Evolutionary conservation across 345 rosid species (phyloP).

Genomic region (Erodium maritimum): DNA sequence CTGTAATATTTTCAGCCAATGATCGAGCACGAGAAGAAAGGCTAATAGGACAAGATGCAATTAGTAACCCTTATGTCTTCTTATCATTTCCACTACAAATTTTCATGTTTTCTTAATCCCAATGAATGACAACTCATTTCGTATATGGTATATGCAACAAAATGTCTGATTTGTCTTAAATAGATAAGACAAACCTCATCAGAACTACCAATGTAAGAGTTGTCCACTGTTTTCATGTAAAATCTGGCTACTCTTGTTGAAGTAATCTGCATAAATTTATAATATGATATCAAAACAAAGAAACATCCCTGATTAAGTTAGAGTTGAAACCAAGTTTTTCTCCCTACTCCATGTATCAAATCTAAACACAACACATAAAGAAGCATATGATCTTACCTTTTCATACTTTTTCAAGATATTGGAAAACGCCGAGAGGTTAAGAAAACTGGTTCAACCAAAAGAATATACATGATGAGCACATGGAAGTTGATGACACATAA

Average conservation of each 20-base stretch:
- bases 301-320: background rate
- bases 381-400: constrained; percentile 24
- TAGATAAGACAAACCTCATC: constrained; percentile 43
- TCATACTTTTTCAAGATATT: constrained; percentile 64
- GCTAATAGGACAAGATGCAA: no score
- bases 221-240: constrained; percentile 55
- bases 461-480: background rate
- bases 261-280: constrained; percentile 29
- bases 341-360: no score
- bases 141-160: background rate
- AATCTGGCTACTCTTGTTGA: constrained; percentile 47
- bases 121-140: background rate
- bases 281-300: background rate
- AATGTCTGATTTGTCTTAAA: background rate
- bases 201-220: constrained; percentile 49
- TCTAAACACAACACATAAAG: no score
- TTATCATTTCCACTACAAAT: background rate
- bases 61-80: background rate
- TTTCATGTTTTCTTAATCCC: no score
- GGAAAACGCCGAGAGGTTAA: constrained; percentile 68
- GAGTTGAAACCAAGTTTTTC: background rate
- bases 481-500: background rate
- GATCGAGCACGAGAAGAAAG: no score
- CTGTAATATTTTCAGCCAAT: no score
- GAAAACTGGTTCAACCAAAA: constrained; percentile 34